Base-by-base conservation (phyloP, 2,329 filamentous ascomycete genomes). In the Zymoseptoria brevis region DNA sequence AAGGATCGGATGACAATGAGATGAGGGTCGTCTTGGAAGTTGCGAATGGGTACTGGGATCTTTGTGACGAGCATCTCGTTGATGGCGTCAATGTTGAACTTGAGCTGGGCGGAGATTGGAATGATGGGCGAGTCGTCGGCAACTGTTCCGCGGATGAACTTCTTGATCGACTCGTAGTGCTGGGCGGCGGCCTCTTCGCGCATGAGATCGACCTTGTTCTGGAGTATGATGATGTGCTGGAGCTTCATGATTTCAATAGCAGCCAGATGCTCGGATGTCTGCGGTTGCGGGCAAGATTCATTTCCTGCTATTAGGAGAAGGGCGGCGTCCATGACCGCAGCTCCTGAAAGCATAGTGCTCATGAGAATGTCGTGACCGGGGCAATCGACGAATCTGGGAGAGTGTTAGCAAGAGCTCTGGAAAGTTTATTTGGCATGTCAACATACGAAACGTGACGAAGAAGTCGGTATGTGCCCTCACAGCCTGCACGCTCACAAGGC, bases 181-280 rank as follows among this genome's bases (percentile, higher is more conserved):
- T 93, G 85, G 72, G 90, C 84, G 54, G 95, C 94, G 63, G 88
- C 90, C 74, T 97, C 93, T 81, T 96, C 90, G 70, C 91, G 85
- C 91, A 99, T 97, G 69, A 99, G 79, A 75, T 99, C 94, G 71
- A 99, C 94, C 84, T 99, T 99, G 82, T 99, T 99, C 79, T 99
- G 94, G 60, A 99, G 85, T 72, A 99, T 97, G 75, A 99, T 96
- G 77, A 99, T 96, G 80, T 99, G 95, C 77, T 96, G 91, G 65
- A 99, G 85, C 83, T 99, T 99, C 94, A 99, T 99, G 75, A 99
- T 99, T 78, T 99, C 94, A 73, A 99, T 97, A 66, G 94, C 94
- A 67, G 94, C 94, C 80, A 99, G 83, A 82, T 99, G 94, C 80
- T 99, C 94, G 22, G 93, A 96, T 19, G 94, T 99, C 79, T 99